Conservation (phyloP, 306 rosid genomes). For the Rosa lucieae region DNA sequence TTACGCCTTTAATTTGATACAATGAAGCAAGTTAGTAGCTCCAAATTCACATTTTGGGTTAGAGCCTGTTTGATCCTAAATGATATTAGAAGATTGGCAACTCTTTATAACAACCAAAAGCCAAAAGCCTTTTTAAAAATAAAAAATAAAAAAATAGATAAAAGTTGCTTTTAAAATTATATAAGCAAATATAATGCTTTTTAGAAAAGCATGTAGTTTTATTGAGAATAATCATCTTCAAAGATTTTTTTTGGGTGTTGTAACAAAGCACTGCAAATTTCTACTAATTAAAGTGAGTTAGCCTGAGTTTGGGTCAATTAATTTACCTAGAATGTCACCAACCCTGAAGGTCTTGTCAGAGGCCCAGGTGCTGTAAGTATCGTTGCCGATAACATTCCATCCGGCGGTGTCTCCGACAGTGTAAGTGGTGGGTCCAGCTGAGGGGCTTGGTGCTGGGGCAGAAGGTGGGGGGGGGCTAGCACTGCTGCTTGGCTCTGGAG, state of each 20-base stretch:
- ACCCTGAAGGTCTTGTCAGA: slow-evolving; percentile 38
- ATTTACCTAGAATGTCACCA: slow-evolving; percentile 41
- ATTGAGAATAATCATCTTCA: not conserved
- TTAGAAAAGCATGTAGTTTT: not conserved
- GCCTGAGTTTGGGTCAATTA: not conserved
- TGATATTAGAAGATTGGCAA: no score
- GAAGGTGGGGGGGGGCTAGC: slow-evolving; percentile 11
- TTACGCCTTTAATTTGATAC: not conserved
- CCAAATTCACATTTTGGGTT: no score
- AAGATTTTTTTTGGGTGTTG: no score
- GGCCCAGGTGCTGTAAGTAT: slow-evolving; percentile 55
- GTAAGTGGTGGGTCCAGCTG: slow-evolving; percentile 37
- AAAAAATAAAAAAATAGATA: not conserved
- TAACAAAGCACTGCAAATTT: not conserved
- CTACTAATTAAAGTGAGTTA: not conserved
- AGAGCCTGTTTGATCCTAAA: no score
- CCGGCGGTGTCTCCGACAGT: slow-evolving; percentile 56
- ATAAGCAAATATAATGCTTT: not conserved
- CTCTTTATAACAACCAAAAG: not conserved
- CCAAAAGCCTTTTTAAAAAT: not conserved
- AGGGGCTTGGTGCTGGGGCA: slow-evolving; percentile 20
- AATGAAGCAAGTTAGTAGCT: not conserved
- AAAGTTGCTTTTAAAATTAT: not conserved
- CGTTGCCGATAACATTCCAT: slow-evolving; percentile 49
- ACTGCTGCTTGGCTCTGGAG: slow-evolving; percentile 6